Evolutionary conservation across 345 rosid species (phyloP).

Genomic region (Kandelia obovata): DNA sequence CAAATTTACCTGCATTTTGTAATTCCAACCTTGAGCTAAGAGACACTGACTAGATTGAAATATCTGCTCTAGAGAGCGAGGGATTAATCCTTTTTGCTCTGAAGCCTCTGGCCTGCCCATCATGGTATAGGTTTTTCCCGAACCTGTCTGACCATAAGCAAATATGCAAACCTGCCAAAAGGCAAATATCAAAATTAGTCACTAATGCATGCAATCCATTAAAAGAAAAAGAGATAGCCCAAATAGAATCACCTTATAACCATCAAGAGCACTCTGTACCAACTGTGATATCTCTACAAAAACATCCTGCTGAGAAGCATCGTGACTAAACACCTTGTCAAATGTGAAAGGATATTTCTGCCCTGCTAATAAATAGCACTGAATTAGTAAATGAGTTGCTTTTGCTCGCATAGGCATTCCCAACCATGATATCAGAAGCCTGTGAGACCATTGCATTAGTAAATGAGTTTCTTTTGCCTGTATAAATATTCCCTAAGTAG

Average conservation of each 20-base stretch:
- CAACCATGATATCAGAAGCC: not conserved
- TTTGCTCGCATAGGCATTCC: not conserved
- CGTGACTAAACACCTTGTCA: conserved; percentile 84
- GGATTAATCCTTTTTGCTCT: conserved; percentile 81
- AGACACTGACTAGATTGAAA: conserved; percentile 73
- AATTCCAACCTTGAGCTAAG: conserved; percentile 80
- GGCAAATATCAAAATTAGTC: no score
- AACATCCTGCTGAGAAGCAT: conserved; percentile 81
- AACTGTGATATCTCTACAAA: conserved; percentile 90
- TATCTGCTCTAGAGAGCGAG: conserved; percentile 87
- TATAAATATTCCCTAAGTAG: no score
- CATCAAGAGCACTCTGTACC: conserved; percentile 95
- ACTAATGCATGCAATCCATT: no score
- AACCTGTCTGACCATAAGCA: conserved; percentile 98
- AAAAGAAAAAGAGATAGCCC: no score
- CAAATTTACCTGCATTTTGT: conserved; percentile 76
- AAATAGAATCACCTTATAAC: conserved; percentile 62
- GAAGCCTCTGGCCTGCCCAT: conserved; percentile 81
- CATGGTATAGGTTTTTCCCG: conserved; percentile 97
- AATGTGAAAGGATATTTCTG: conserved; percentile 81
- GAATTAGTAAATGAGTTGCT: not conserved
- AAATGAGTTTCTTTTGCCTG: no score
- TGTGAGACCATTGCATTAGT: not conserved
- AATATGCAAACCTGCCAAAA: conserved; percentile 76
- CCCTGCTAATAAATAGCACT: conserved; percentile 38